Conservation (phyloP, 2,329 filamentous ascomycete genomes). For the Tolypocladium inflatum region DNA sequence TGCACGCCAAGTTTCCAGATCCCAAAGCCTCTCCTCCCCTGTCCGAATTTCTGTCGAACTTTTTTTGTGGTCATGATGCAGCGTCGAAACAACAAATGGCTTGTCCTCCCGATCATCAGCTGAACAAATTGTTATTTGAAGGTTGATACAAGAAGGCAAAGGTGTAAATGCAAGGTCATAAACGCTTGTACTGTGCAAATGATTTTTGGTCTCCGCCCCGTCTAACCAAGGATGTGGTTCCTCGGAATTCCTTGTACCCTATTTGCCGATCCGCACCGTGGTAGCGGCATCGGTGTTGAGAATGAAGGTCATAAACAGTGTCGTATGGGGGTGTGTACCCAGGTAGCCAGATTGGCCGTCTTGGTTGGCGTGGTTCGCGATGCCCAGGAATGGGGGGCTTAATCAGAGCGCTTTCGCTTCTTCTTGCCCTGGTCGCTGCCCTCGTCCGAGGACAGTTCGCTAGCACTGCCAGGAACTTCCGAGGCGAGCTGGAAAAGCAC, state of each 20-base stretch:
- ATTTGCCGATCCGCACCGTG: constrained; percentile 12
- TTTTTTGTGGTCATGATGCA: constrained; percentile 21
- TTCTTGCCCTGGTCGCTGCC: constrained; percentile 37
- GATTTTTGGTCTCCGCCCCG: constrained; percentile 22
- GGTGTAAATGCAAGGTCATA: constrained; percentile 28
- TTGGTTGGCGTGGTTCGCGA: not conserved
- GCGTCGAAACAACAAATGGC: constrained; percentile 6
- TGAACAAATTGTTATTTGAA: constrained; percentile 22
- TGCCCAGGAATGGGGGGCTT: constrained; percentile 13
- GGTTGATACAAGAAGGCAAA: constrained; percentile 35
- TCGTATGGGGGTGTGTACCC: constrained; percentile 3
- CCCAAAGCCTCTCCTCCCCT: constrained; percentile 4
- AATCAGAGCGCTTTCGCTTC: constrained; percentile 70
- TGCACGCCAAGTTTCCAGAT: constrained; percentile 14
- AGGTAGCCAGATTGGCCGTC: not conserved
- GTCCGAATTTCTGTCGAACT: constrained; percentile 6
- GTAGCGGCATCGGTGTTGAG: constrained; percentile 1
- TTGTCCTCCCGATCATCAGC: constrained; percentile 14
- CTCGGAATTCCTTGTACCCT: constrained; percentile 12
- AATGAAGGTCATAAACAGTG: constrained; percentile 6
- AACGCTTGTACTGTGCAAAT: constrained; percentile 24
- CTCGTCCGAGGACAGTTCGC: constrained; percentile 47
- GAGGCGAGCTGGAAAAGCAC: constrained; percentile 75
- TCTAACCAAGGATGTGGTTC: constrained; percentile 20
- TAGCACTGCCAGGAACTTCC: constrained; percentile 58